Evolutionary conservation across 106 monocot genomes (phyloP), one percentile per base, ranked within the genome.

Genomic region (Dendrobium nobile): DNA sequence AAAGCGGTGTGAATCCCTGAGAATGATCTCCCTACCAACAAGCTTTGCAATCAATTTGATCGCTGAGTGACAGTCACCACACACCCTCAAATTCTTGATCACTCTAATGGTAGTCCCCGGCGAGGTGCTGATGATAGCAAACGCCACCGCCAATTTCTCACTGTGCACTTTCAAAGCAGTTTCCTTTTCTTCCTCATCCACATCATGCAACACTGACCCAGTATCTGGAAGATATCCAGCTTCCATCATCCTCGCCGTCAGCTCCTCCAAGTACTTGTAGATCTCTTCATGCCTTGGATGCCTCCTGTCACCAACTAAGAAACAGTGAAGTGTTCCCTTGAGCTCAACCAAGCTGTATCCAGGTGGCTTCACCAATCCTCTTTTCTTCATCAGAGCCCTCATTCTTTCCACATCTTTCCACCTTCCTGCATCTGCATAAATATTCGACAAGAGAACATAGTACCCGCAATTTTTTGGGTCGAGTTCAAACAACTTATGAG

Each of bases 181-280:
- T 48, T 91, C 90, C 81, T 93, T 96, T 85, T 96, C 96, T 83
- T 96, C 96, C 86, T 88, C 84, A 54, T 93, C 90, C 24, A 96
- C 88, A 83, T 96, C 96, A 77, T 92, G 96, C 59, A 93, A 78
- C 77, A 93, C 90, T n/a, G 91, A 96, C 40, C 84, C 75, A n/a
- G 93, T 91, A 79, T 96, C 93, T 2, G 96, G 93, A 58, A 93
- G 79, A 84, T 93, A 96, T 11, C 93, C 96, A 47, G 87, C 84
- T 80, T 87, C 86, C 68, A 81, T 56, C 90, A 96, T 86, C 83
- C 86, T 91, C 2, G 64, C 79, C 37, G 54, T 86, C 20, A 96
- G 84, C 73, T 83, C 79, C 51, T 90, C 91, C 89, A 96, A 86
- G 84, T 93, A 93, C 10, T 58, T 61, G 73, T 96, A 90, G 4